Percentiles rank a stretch among this genome's conserved stretches.
Conservation (phyloP, 2,329 filamentous ascomycete genomes). For the Colletotrichum trifolii region DNA sequence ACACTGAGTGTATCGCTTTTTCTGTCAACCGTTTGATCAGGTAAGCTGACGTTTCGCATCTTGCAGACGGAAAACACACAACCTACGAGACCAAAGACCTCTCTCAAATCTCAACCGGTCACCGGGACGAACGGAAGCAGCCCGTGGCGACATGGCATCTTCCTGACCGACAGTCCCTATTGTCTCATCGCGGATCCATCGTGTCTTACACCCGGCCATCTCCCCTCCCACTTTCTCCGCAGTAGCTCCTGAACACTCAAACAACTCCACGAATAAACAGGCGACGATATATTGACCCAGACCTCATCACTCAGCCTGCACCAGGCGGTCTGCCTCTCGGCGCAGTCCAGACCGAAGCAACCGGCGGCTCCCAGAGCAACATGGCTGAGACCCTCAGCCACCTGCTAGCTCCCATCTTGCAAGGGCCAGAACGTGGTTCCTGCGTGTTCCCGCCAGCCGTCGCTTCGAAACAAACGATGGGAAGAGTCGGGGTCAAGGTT, state of each 20-base stretch:
- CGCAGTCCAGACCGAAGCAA: constrained; percentile 2
- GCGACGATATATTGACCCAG: not conserved
- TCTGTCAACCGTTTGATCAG: no score
- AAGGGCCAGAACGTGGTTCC: constrained; percentile 1
- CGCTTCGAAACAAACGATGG: no score
- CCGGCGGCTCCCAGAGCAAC: not conserved
- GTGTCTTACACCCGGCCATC: constrained; percentile 1
- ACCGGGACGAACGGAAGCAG: no score
- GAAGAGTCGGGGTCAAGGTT: not conserved
- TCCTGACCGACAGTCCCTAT: not conserved
- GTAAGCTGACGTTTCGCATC: no score
- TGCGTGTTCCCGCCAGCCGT: not conserved
- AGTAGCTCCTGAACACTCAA: not conserved
- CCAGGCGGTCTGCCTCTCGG: constrained; percentile 18
- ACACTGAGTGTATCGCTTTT: no score
- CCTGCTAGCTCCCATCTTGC: not conserved
- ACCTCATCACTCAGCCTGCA: not conserved
- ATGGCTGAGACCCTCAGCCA: constrained; percentile 12
- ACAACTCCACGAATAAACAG: constrained; percentile 14
- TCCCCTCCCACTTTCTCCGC: not conserved
- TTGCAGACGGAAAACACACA: no score
- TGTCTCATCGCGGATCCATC: constrained; percentile 14
- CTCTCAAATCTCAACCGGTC: no score
- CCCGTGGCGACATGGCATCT: no score
- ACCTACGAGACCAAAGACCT: no score